Base-by-base conservation (phyloP, 768 basidiomycete genomes). In the Lentinula detonsa region DNA sequence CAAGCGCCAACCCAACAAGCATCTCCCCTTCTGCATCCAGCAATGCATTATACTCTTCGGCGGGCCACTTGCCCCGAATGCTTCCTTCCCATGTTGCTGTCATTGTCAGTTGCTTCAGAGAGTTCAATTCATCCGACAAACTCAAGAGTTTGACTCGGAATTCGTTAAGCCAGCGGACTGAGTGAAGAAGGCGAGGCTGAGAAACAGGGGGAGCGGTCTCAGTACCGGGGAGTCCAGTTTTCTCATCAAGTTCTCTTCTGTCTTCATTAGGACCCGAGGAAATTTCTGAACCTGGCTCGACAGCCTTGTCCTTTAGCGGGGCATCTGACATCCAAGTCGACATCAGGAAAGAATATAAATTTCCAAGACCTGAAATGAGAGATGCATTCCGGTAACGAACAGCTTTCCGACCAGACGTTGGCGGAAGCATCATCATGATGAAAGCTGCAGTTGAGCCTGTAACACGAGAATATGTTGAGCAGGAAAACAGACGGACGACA, bases 351-450 rank as follows among this genome's bases (percentile, higher is more conserved):
- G 67, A 73, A 63, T 85, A 84, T 8, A 81, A 62, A 50, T 74
- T 70, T 0, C 76, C 74, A 13, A 83, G 66, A 16, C 71, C 68
- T 11, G 74, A 66, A 43, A 83, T 73, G 16, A 72, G 74, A 43
- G 70, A 67, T 1, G 82, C 78, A 60, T 80, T 75, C 4, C 71
- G 71, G 2, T 73, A 66, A n/a, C 80, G 74, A 34, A 82, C 79
- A 23, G 78, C 75, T 50, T 75, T 78, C 56, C 80, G 76, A 2
- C 79, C 77, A 1, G 82, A 83, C 42, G 72, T 73, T 0, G 83
- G 77, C 1, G 82, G 82, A 62, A 85, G 70, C 64, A 84, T 71
- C 78, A 83, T 83, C 50, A 84, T 66, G 61, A 84, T 72, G 69
- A 81, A 83, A 0, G 78, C 79, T 1, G 81, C 83, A 3, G 75